These are phyloP conservation scores for Salix arbutifolia DNA, from an alignment of 345 rosid genomes.

Conservation along the genomic window DNA sequence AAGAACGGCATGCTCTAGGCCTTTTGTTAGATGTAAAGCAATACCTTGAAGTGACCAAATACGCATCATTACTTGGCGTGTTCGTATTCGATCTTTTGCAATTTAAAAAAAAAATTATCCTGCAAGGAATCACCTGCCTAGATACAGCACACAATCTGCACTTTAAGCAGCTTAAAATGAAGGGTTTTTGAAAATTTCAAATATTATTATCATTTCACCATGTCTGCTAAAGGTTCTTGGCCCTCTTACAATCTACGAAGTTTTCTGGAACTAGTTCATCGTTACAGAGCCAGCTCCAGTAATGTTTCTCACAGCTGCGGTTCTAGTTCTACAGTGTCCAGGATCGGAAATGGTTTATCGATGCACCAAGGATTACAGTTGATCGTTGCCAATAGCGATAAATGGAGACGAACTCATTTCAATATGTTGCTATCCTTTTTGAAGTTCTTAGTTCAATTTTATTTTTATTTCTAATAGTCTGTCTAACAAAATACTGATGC, in stretches of 20 bases:
- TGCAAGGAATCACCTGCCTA: neutral
- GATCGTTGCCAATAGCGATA: neutral
- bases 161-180: neutral
- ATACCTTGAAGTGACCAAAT: too few species aligned
- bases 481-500: neutral
- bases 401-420: constrained; percentile 3
- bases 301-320: neutral
- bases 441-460: neutral
- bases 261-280: neutral
- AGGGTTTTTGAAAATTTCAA: neutral
- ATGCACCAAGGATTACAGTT: constrained; percentile 19
- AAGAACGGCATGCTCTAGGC: too few species aligned
- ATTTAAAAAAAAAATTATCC: neutral
- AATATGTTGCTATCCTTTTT: neutral
- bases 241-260: constrained; percentile 3
- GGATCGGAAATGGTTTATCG: constrained; percentile 10
- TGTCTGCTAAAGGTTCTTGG: constrained; percentile 1
- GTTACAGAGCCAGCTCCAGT: neutral
- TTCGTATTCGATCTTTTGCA: too few species aligned
- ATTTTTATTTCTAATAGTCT: too few species aligned
- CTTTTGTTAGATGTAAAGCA: too few species aligned
- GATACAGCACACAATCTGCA: neutral
- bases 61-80: neutral
- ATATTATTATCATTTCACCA: neutral
- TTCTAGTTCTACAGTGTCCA: neutral